Evolutionary conservation across 1,139 yeast genomes (phyloP), one percentile per base, ranked within the genome.

Genomic region (Diutina catenulata): DNA sequence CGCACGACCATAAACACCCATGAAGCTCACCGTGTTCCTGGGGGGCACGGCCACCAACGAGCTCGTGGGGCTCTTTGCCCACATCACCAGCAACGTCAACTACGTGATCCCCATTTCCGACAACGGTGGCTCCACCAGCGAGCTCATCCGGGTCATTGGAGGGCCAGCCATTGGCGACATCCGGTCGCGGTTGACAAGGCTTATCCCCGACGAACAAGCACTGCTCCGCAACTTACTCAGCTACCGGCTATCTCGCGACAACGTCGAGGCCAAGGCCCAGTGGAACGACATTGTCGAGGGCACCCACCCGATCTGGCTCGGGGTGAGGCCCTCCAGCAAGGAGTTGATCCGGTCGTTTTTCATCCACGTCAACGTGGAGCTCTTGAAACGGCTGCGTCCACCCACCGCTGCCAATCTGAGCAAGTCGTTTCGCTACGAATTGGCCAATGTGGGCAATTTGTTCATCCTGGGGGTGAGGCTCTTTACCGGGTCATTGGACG

Each of bases 141-240:
- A 88, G 57, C 70, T 88, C 26, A 68, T 87, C n/a, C 61, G 96
- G 13, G 87, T 87, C 2, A 68, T 88, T 16, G 95, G 95, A 1
- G 96, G 96, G 0, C 95, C 95, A 1, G 96, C 96, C 0, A 84
- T 88, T 41, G 97, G 97, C 2, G 97, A 88, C 51, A 69, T 88
- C 4, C 60, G 97, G 37, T 84, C 95, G 0, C 57, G 97, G 39
- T 66, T 87, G 31, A 82, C 88, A 0, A 59, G 93, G 40, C 59
- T 88, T 40, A 80, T 87, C 21, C 76, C 78, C 0, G 57, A 55
- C 3, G 59, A 62, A 22, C 70, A 70, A 36, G 62, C 59, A 3
- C 58, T 59, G 3, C 50, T 79, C 36, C 61, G 66, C 13, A 49
- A 56, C 5, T 53, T 87, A 24, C 59, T 88, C 13, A 70, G 81